Conservation (phyloP, 768 basidiomycete genomes). For the Mycena floridula region DNA sequence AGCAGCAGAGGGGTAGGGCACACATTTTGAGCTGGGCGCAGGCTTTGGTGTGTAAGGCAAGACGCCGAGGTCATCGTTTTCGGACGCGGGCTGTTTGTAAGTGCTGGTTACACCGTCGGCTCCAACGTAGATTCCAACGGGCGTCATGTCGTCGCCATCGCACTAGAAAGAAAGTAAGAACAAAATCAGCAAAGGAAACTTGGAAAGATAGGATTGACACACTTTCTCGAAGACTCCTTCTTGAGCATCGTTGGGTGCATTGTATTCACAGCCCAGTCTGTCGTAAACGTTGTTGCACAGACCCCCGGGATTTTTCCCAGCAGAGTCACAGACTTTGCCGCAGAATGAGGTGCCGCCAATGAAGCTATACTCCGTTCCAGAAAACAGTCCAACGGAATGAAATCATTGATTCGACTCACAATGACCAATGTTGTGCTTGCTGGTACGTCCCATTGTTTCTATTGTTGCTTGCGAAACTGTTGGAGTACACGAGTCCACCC, state of each 20-base stretch:
- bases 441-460: no score
- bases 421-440: no score
- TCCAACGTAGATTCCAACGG: constrained; percentile 49
- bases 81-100: constrained; percentile 19
- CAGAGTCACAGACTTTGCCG: constrained; percentile 69
- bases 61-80: constrained; percentile 8
- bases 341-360: constrained; percentile 63
- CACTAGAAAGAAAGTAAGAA: constrained; percentile 36
- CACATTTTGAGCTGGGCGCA: no score
- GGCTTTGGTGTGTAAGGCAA: no score
- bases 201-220: no score
- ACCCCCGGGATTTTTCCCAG: no score
- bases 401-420: no score
- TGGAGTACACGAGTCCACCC: constrained; percentile 65
- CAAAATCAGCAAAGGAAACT: no score
- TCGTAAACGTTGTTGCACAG: constrained; percentile 71
- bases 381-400: no score
- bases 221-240: constrained; percentile 51
- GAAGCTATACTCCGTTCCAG: no score
- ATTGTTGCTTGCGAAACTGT: constrained; percentile 36
- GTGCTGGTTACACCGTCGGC: constrained; percentile 9
- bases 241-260: constrained; percentile 59
- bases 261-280: constrained; percentile 69
- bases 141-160: constrained; percentile 56
- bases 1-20: no score